Percentiles rank a stretch among this genome's conserved stretches.
Conservation (phyloP, 345 rosid genomes). For the Murraya paniculata region DNA sequence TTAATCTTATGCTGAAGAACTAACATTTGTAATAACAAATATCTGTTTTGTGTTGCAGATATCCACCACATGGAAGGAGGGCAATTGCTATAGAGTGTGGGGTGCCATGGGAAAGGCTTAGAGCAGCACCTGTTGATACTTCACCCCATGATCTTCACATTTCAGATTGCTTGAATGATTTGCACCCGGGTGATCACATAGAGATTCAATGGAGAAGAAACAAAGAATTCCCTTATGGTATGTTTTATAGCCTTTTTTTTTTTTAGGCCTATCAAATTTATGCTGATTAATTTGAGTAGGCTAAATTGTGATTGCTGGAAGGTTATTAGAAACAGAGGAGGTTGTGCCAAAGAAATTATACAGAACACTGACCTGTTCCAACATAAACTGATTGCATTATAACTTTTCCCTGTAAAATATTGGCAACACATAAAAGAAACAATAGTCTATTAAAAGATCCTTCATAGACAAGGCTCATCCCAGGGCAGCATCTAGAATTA, state of each 20-base stretch:
- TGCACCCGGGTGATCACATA: conserved; percentile 79
- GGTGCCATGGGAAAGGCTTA: conserved; percentile 76
- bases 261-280: background rate
- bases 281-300: background rate
- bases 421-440: background rate
- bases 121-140: conserved; percentile 70
- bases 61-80: conserved; percentile 77
- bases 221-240: conserved; percentile 74
- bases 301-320: background rate
- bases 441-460: background rate
- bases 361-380: background rate
- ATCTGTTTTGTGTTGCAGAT: conserved; percentile 43
- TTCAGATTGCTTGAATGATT: conserved; percentile 64
- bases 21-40: background rate
- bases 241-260: background rate
- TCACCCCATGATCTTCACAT: conserved; percentile 64
- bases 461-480: background rate
- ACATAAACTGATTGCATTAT: background rate
- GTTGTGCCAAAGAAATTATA: background rate
- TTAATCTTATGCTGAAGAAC: background rate
- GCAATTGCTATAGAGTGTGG: conserved; percentile 53
- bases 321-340: background rate
- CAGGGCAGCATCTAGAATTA: background rate
- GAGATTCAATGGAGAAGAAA: conserved; percentile 98
- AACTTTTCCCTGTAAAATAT: conserved; percentile 2